A percentile compares a stretch with the other conserved stretches of the same genome.
Evolutionary conservation across 768 basidiomycete species (phyloP).

Genomic region (Phaffia tasmanica): DNA sequence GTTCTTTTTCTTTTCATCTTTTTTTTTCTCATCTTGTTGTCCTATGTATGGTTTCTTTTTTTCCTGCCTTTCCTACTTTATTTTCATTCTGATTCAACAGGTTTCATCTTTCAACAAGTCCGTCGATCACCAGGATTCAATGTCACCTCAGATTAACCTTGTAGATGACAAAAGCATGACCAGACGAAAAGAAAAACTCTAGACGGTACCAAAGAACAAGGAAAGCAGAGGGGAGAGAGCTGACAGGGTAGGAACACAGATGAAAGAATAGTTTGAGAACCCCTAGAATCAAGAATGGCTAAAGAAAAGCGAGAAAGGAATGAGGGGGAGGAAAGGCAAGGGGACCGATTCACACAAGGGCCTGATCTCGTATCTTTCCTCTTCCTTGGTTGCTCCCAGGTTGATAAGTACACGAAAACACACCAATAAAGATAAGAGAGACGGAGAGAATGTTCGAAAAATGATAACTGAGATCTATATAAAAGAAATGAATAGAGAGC

Average conservation of each 20-base stretch:
- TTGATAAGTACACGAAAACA: too few species aligned
- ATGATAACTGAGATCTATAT: too few species aligned
- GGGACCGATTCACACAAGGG: background rate
- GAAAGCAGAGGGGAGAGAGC: background rate
- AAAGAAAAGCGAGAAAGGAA: background rate
- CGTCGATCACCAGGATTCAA: too few species aligned
- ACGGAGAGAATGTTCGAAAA: background rate
- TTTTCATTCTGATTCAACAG: background rate
- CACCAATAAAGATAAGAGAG: background rate
- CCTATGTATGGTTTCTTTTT: constrained; percentile 6
- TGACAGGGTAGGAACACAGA: background rate
- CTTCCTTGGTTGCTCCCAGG: too few species aligned
- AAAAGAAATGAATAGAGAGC: too few species aligned
- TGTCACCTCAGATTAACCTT: too few species aligned
- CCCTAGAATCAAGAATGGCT: background rate
- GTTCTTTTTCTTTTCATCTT: background rate
- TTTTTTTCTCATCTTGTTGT: constrained; percentile 7
- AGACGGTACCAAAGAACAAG: background rate
- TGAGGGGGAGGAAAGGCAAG: background rate
- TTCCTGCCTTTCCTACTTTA: constrained; percentile 13
- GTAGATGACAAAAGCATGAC: too few species aligned
- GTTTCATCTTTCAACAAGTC: too few species aligned
- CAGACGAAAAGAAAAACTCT: too few species aligned
- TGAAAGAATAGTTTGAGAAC: background rate
- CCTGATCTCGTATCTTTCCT: too few species aligned